A percentile compares a stretch with the other conserved stretches of the same genome.
phyloP scores from a whole-genome alignment of 2,329 filamentous ascomycete genomes.

The Xylaria digitata region DNA sequence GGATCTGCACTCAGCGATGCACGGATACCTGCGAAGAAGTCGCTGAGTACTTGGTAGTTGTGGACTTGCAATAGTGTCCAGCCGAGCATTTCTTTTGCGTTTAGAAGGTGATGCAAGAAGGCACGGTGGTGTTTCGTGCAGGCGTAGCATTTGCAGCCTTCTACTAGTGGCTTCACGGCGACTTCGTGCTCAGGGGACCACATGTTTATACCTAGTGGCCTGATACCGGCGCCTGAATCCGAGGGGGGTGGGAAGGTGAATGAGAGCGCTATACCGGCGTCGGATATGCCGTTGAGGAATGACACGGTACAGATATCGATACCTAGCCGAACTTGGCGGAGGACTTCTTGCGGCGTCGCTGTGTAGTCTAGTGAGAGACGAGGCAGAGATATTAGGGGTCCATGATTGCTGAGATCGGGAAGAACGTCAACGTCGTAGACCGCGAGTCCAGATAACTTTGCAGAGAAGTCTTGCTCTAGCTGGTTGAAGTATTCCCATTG shows the following conservation, averaged over 20 bases:
- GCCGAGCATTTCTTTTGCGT: constrained; percentile 94
- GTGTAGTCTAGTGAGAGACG: constrained; percentile 75
- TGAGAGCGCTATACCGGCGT: constrained; percentile 84
- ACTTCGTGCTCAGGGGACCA: constrained; percentile 73
- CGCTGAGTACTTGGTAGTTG: constrained; percentile 78
- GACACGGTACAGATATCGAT: constrained; percentile 83
- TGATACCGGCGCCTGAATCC: constrained; percentile 40
- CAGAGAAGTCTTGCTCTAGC: constrained; percentile 71
- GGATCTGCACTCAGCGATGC: constrained; percentile 68
- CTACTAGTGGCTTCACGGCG: constrained; percentile 70
- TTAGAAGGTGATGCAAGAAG: constrained; percentile 86
- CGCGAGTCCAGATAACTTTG: constrained; percentile 74
- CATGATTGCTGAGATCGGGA: constrained; percentile 69
- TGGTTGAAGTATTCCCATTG: constrained; percentile 85
- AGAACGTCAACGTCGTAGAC: constrained; percentile 80
- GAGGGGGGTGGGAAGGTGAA: constrained; percentile 75
- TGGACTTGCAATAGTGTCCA: constrained; percentile 95
- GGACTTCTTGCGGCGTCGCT: constrained; percentile 77
- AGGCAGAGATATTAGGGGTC: constrained; percentile 70
- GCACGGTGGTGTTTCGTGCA: constrained; percentile 87
- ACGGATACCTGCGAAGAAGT: constrained; percentile 80
- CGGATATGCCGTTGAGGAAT: constrained; percentile 79
- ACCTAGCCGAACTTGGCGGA: constrained; percentile 80
- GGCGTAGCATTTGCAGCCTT: constrained; percentile 81
- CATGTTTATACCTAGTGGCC: constrained; percentile 80